Conservation (phyloP, 139 green algal genomes). For the Coelastrella sp. region DNA sequence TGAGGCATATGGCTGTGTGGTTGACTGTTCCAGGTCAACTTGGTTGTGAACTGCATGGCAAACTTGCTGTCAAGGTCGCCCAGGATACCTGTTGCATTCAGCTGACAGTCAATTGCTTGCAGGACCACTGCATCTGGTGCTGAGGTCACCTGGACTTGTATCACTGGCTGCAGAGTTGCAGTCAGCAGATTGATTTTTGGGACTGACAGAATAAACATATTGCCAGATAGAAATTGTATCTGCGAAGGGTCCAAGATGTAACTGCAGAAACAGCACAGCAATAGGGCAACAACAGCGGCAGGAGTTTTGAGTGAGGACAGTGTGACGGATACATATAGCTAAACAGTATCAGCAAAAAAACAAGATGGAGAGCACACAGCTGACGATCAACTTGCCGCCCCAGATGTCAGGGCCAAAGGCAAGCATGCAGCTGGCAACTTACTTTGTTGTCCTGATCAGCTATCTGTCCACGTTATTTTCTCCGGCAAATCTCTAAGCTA, state of each 20-base stretch:
- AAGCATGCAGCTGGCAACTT: no score
- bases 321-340: no score
- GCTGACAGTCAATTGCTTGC: slow-evolving; percentile 56
- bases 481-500: no score
- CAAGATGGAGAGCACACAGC: no score
- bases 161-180: slow-evolving; percentile 67
- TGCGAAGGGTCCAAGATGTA: slow-evolving; percentile 67
- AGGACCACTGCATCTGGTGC: slow-evolving; percentile 47
- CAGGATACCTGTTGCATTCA: slow-evolving; percentile 41
- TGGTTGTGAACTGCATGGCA: slow-evolving; percentile 37
- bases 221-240: slow-evolving; percentile 65
- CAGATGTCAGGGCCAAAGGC: no score
- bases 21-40: slow-evolving; percentile 36
- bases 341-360: no score
- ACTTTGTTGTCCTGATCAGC: no score
- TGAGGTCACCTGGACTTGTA: slow-evolving; percentile 47
- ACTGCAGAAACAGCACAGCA: slow-evolving; percentile 1
- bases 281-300: background rate
- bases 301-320: background rate
- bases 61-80: slow-evolving; percentile 44
- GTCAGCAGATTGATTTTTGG: slow-evolving; percentile 68
- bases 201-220: slow-evolving; percentile 67
- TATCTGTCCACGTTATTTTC: no score
- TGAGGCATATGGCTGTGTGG: background rate
- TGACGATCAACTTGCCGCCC: no score